These are phyloP conservation scores for Penicillium samsonianum DNA, from an alignment of 495 filamentous ascomycete species.

Conservation along the genomic window DNA sequence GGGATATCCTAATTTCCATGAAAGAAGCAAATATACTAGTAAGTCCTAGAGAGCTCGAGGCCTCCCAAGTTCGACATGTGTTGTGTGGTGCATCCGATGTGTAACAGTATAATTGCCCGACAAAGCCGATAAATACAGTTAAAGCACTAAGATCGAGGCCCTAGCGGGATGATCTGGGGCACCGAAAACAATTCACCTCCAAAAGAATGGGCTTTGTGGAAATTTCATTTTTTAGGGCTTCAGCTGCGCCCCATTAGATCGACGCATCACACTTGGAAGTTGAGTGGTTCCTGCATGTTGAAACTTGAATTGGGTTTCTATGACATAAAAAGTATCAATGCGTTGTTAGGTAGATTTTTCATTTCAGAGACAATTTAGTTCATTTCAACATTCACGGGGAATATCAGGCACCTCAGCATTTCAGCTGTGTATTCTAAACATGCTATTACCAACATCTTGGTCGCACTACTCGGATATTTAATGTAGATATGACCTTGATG, in stretches of 20 bases:
- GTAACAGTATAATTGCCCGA: background rate
- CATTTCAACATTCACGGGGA: background rate
- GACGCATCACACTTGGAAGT: background rate
- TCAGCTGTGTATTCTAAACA: background rate
- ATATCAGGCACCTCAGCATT: background rate
- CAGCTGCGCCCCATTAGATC: constrained; percentile 3
- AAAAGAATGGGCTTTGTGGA: background rate
- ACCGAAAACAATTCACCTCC: too few relatives aligned
- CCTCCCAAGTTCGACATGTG: background rate
- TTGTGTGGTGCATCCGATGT: background rate
- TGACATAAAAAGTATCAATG: constrained; percentile 6
- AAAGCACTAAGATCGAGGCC: background rate
- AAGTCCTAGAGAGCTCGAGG: background rate
- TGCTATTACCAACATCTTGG: background rate
- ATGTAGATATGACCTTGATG: background rate
- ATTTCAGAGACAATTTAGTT: background rate
- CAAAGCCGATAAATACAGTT: background rate
- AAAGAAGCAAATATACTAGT: background rate
- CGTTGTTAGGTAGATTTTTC: background rate
- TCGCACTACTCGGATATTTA: background rate
- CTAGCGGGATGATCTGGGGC: background rate
- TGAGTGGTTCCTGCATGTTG: constrained; percentile 10
- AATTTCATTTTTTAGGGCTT: background rate
- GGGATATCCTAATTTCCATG: too few relatives aligned
- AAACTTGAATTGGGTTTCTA: background rate